Evolutionary conservation across 768 basidiomycete genomes (phyloP), one percentile per base, ranked within the genome.

Genomic region (Tulasnella sp.): DNA sequence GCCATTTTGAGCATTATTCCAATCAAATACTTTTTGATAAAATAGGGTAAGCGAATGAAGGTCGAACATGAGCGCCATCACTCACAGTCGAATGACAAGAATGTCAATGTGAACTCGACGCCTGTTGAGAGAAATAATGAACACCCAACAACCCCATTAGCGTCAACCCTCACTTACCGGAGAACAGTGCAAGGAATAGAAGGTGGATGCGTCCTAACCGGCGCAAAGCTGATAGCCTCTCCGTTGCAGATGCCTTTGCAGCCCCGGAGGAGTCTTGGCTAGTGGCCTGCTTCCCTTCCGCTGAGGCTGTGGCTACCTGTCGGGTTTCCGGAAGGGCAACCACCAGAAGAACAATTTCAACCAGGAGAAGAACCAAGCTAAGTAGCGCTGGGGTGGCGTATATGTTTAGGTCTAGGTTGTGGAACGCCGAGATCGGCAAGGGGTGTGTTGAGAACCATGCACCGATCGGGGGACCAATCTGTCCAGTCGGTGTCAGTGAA

Each of bases 361-460:
- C 85, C 3, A 90, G 85, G 8, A 99, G 88, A 14, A 99, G 89
- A 1, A 92, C 88, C 46, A 98, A 86, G 14, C 96, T 95, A 44
- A 98, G 87, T 41, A 92, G 84, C 0, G 97, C 97, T n/a, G 98
- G 98, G 3, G 91, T 89, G 5, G 94, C 97, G 83, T 97, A 99
- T 16, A 97, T 89, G 83, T 99, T 99, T 78, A 97, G 87, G 82
- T 92, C 93, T 31, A 87, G 85, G 77, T 86, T 88, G 22, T 24
- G 31, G 31, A 84, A 77, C 83, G 92, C 85, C 18, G 91, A 89
- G 20, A 89, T 84, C 2, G 94, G 92, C 9, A 94, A 86, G 1
- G 96, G 94, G 42, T 89, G 90, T n/a, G 96, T 93, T 1, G 97
- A 95, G 86, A 98, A 96, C 87, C 96, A 97, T 2, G 97, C 97